A percentile compares a stretch with the other conserved stretches of the same genome.
Conservation (phyloP, 2,329 filamentous ascomycete genomes). For the Clonostachys byssicola region DNA sequence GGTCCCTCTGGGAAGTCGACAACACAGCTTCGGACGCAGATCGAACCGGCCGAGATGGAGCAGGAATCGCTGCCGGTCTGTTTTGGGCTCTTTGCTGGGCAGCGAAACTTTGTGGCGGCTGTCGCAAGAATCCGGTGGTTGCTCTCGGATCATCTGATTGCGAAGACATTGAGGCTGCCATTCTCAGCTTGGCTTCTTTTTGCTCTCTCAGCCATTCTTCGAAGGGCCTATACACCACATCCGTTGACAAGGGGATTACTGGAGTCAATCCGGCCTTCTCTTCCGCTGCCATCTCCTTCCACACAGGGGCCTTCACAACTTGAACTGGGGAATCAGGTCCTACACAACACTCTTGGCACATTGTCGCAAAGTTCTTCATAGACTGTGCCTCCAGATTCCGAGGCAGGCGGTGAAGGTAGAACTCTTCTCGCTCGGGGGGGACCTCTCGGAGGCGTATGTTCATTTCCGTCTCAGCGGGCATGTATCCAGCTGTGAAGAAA, state of each 20-base stretch:
- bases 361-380: constrained; percentile 47
- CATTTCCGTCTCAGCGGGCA: constrained; percentile 60
- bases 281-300: constrained; percentile 65
- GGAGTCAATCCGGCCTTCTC: constrained; percentile 63
- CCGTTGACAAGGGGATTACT: constrained; percentile 55
- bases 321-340: constrained; percentile 47
- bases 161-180: constrained; percentile 10
- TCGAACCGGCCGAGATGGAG: background rate
- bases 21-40: constrained; percentile 10
- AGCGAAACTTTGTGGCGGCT: constrained; percentile 60
- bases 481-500: constrained; percentile 74
- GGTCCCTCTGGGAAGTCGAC: constrained; percentile 20
- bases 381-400: constrained; percentile 39
- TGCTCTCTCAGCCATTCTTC: constrained; percentile 57
- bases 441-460: constrained; percentile 51
- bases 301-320: constrained; percentile 49
- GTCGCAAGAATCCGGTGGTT: constrained; percentile 40
- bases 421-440: constrained; percentile 52
- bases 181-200: constrained; percentile 25
- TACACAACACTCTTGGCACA: constrained; percentile 55
- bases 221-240: constrained; percentile 61
- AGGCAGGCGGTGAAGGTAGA: constrained; percentile 45
- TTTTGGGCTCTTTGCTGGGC: constrained; percentile 60
- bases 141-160: constrained; percentile 19
- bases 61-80: constrained; percentile 23